Evolutionary conservation across 140 eudicot genomes (phyloP).

Genomic region (Stevia rebaudiana): DNA sequence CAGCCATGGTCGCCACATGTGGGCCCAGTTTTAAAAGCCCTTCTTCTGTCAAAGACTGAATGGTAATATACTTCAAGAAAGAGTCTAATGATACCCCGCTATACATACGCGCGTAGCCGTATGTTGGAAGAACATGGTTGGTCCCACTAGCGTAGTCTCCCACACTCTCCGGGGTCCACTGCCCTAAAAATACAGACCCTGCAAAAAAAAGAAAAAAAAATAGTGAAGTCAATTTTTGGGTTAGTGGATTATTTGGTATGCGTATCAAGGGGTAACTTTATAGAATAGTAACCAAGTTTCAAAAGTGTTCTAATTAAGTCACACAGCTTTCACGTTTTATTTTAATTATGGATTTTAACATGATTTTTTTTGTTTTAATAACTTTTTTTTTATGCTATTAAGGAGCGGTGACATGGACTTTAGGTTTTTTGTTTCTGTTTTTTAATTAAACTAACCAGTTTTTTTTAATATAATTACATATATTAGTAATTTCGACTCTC

Average conservation of each 20-base stretch:
- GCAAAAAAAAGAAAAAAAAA: conserved; percentile 9
- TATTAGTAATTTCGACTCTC: too few species aligned
- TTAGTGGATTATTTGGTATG: background rate
- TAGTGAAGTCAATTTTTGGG: background rate
- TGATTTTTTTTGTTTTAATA: too few species aligned
- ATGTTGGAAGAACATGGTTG: conserved; percentile 94
- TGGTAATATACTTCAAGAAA: conserved; percentile 85
- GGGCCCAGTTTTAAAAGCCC: conserved; percentile 87
- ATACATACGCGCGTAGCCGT: conserved; percentile 95
- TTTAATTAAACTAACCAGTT: too few species aligned
- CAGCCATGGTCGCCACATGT: conserved; percentile 86
- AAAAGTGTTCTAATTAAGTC: too few species aligned
- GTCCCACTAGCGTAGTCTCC: conserved; percentile 99
- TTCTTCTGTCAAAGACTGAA: conserved; percentile 90
- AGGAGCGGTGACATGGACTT: too few species aligned
- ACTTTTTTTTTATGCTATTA: too few species aligned
- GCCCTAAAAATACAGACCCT: conserved; percentile 96
- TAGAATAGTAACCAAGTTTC: too few species aligned
- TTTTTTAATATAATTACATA: too few species aligned
- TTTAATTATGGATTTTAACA: too few species aligned
- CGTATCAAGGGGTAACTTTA: too few species aligned
- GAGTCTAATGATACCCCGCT: conserved; percentile 93
- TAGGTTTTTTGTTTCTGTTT: too few species aligned
- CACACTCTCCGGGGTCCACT: conserved; percentile 99
- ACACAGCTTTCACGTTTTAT: too few species aligned